These are phyloP conservation scores for Heliocybe sulcata DNA, from an alignment of 1,284 basidiomycete species.

Conservation along the genomic window DNA sequence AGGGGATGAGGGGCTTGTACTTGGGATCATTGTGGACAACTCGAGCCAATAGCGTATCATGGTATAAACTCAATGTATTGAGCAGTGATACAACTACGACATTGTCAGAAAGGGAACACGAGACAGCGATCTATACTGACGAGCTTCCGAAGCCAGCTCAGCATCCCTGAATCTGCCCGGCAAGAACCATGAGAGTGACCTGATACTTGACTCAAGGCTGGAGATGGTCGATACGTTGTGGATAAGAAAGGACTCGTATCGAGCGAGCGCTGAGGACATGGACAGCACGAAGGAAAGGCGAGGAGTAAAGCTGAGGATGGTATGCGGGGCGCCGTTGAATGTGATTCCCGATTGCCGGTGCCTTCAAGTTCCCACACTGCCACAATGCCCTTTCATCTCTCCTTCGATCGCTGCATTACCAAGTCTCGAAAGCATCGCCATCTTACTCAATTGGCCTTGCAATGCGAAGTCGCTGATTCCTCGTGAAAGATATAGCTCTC, in stretches of 20 bases:
- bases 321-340: neutral
- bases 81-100: conserved; percentile 59
- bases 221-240: conserved; percentile 82
- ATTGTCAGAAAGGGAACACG: neutral
- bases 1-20: conserved; percentile 63
- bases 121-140: conserved; percentile 46
- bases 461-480: neutral
- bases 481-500: too few relatives aligned
- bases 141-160: conserved; percentile 85
- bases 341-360: conserved; percentile 1
- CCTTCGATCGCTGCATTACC: too few relatives aligned
- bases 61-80: conserved; percentile 79
- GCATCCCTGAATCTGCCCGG: conserved; percentile 97
- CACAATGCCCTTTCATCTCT: too few relatives aligned
- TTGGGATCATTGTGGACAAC: conserved; percentile 56
- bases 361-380: neutral
- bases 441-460: too few relatives aligned
- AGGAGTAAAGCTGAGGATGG: conserved; percentile 5
- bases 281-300: conserved; percentile 12
- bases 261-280: conserved; percentile 44
- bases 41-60: conserved; percentile 74
- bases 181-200: conserved; percentile 90
- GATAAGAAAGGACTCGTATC: conserved; percentile 78
- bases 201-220: conserved; percentile 80
- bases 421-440: too few relatives aligned